These are phyloP conservation scores for Berberis thunbergii DNA, from an alignment of 164 flowering plant genomes.

Conservation along the genomic window DNA sequence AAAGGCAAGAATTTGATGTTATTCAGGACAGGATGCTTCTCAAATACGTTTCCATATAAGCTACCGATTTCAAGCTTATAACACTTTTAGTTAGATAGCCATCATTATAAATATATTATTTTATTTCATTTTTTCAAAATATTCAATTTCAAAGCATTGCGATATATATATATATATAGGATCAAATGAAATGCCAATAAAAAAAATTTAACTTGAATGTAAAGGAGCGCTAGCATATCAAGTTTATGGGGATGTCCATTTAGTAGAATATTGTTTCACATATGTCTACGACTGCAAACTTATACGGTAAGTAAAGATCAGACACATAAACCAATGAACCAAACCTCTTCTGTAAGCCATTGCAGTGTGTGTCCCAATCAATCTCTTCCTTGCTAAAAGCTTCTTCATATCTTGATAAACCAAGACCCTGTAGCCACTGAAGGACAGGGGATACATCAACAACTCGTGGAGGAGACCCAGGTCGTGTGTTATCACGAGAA, in stretches of 20 bases:
- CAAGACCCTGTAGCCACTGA: slow-evolving; percentile 53
- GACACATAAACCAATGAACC: slow-evolving; percentile 1
- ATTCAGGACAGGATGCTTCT: no score
- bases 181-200: not conserved
- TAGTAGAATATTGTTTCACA: not conserved
- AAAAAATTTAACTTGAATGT: not conserved
- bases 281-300: not conserved
- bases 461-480: slow-evolving; percentile 16
- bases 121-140: no score
- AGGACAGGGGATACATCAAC: slow-evolving; percentile 50
- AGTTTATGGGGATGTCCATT: not conserved
- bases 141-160: not conserved
- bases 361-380: slow-evolving; percentile 81
- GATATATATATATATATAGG: no score
- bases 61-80: no score
- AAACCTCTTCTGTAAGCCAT: slow-evolving; percentile 89
- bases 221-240: not conserved
- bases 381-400: slow-evolving; percentile 66
- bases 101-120: no score
- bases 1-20: no score
- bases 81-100: no score
- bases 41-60: no score
- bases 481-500: slow-evolving; percentile 10
- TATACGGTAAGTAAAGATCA: not conserved
- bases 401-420: slow-evolving; percentile 60